Base-by-base conservation (phyloP, 192 early-diverging fungal genomes). In the Rhizophagus prolifer region DNA sequence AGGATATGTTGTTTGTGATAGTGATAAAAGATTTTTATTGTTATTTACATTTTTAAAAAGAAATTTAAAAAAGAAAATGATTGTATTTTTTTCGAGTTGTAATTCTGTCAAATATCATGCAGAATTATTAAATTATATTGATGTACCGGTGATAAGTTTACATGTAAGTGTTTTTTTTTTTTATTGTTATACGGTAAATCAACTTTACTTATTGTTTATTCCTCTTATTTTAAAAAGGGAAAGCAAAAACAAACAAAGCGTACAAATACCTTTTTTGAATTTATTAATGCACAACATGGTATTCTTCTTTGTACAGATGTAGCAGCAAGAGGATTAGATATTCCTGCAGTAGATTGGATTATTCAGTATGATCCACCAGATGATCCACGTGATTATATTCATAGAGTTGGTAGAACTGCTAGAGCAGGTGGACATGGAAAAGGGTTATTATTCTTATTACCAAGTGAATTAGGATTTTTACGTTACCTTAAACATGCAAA, bases 301-400 rank as follows among this genome's bases (percentile, higher is more conserved):
- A 96, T 97, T 76, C 84, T 99, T 67, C 87, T 98, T 67, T 97
- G 95, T 82, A 99, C 97, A 54, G 95, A 99, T 75, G 97, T 99
- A 54, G 97, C 97, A 21, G 97, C 97, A 4, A 91, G 97, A 83
- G 97, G 97, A 2, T 84, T 99, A 38, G 97, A 99, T 84, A 97
- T 99, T 66, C 97, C 97, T 34, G 90, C 94, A 8, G 97, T 99
- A 12, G 97, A 98, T 81, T 99, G 96, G 97, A 99, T 99, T 81
- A 93, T 99, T 72, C 97, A 99, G 84, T 99, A 93, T 82, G 98
- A 99, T 82, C 97, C 98, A 21, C 98, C 98, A 79, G 97, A 98
- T 94, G 98, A 99, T 87, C 96, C 97, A 78, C 93, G 96, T 81
- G 94, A 96, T 81, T 97, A 97, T 80, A 96, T 97, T 63, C 95